Percentiles rank a stretch among this genome's conserved stretches.
Conservation (phyloP, 1,284 basidiomycete genomes). For the Marasmius sp. region DNA sequence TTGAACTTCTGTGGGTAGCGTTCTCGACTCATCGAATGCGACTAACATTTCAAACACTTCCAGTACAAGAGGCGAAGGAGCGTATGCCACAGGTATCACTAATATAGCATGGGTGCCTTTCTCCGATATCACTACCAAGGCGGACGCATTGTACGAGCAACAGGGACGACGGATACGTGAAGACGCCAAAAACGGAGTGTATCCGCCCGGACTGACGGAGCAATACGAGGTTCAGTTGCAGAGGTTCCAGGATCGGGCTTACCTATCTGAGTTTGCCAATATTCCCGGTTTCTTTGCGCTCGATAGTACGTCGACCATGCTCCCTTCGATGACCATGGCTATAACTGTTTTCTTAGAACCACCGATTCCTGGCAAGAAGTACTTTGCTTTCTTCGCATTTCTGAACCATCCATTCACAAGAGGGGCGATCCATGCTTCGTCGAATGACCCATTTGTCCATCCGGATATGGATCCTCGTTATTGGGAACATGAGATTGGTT, state of each 20-base stretch:
- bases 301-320: background rate
- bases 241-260: slow-evolving; percentile 16
- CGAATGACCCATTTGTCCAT: slow-evolving; percentile 34
- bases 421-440: slow-evolving; percentile 31
- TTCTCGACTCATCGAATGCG: background rate
- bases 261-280: background rate
- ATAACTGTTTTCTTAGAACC: background rate
- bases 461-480: slow-evolving; percentile 42
- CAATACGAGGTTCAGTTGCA: slow-evolving; percentile 36
- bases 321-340: background rate
- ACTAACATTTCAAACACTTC: background rate
- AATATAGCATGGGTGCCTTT: slow-evolving; percentile 26
- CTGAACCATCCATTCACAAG: slow-evolving; percentile 18
- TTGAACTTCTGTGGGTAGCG: slow-evolving; percentile 28
- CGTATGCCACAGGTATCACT: slow-evolving; percentile 26
- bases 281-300: background rate
- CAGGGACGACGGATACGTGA: slow-evolving; percentile 23
- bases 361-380: slow-evolving; percentile 20
- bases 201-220: slow-evolving; percentile 27
- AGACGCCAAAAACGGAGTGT: slow-evolving; percentile 18
- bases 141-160: slow-evolving; percentile 18
- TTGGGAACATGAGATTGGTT: slow-evolving; percentile 44
- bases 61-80: slow-evolving; percentile 20
- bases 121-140: slow-evolving; percentile 15
- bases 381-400: slow-evolving; percentile 13